Base-by-base conservation (phyloP, 1,284 basidiomycete species). In the Ceratobasidium sp. region DNA sequence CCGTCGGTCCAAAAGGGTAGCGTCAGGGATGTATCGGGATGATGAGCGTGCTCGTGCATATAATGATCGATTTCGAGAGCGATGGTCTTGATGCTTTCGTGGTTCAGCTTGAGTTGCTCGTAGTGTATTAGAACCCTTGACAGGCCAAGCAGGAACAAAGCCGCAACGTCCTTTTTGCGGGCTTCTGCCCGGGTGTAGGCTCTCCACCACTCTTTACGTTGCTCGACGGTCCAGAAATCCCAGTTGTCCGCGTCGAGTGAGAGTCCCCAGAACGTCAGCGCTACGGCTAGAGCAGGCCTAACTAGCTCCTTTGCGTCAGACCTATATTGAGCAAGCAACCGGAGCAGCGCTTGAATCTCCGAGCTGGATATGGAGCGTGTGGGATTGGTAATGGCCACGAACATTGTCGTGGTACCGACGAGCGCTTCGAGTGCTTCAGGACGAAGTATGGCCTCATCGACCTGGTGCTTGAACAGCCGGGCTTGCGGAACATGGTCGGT, bases 31-130 rank as follows among this genome's bases (percentile, higher is more conserved):
- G 6, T n/a, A 29, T 29, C 34, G 34, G 46, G 25, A 9, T 43
- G 22, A 9, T 34, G 17, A 8, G 29, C 66, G 22, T 54, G 49
- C 25, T 56, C 15, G 1, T 57, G 15, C 68, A 70, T 70, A 46
- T 44, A 44, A 32, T 40, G 54, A 22, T 70, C 34, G 15, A 70
- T 59, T 32, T 70, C 68, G 8, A 15, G 13, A 13, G 68, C 40
- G 29, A 70, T 70, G 8, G 54, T 70, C 15, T 57, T 70, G 37
- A 70, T 70, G 54, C 68, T 70, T 3, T n/a, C 29, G 19, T 43
- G 54, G 37, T 59, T 57, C 40, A 70, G 52, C 52, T n/a, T 29
- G 40, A 70, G 54, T 19, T 44, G 37, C 22, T 32, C 19, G 37
- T 59, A 70, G 25, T 59, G 37, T 7, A 34, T 37, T 19, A 70